Evolutionary conservation across 306 rosid species (phyloP), one percentile per base, ranked within the genome.

Genomic region (Carpinus viminea): DNA sequence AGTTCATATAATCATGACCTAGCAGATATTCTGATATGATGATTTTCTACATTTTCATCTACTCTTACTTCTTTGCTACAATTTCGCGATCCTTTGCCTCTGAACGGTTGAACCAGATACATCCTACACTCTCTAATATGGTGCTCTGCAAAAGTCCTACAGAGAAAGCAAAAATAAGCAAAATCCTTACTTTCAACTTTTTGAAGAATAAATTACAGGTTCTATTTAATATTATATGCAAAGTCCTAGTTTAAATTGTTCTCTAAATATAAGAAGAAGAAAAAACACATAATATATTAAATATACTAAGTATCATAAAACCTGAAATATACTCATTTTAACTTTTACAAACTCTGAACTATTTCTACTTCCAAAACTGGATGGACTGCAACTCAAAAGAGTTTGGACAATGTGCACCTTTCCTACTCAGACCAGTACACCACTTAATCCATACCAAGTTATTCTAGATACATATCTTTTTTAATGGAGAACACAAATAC

Each of bases 61-160:
- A 51, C 57, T 83, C 97, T 82, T 86, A 94, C 97, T 95, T 95
- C 89, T 73, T 95, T 64, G 98, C 82, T n/a, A 95, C 98, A 81
- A 93, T 85, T 88, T 91, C 98, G 34, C 98, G 89, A 85, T 95
- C 98, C 93, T 91, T 91, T 50, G 96, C 76, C 83, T 95, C 98
- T 21, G 98, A 7, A 41, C 98, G 98, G 74, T 95, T 92, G 90
- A 95, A 93, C 98, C 93, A 89, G 69, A 95, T 95, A 75, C 98
- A 92, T 75, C 99, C 99, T 17, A 93, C 87, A 56, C 98, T 91
- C 93, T 95, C 98, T 89, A 95, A 84, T 84, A 90, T 89, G 80
- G 97, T 92, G 81, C 96, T 95, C 82, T 95, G 99, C 90, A 95
- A 86, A 76, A 95, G 86, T 78, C 99, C 99, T 95, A 80, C 68